Percentiles rank a stretch among this genome's conserved stretches.
Evolutionary conservation across 345 rosid genomes (phyloP).

Genomic region (Gossypium turneri): DNA sequence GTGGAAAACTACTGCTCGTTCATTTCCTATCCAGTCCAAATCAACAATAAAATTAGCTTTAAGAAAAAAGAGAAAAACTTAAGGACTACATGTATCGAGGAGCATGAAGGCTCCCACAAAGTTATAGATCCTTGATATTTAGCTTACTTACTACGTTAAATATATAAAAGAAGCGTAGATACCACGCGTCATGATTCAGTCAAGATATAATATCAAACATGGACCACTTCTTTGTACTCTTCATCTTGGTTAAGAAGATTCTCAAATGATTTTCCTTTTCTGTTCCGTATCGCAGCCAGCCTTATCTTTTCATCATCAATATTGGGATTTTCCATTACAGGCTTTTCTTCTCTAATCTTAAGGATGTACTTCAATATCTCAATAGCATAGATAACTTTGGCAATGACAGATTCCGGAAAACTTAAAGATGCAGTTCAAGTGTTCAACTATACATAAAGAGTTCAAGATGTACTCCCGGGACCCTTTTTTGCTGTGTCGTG

Average conservation of each 20-base stretch:
- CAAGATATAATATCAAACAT: constrained; percentile 17
- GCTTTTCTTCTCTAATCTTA: constrained; percentile 51
- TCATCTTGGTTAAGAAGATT: constrained; percentile 31
- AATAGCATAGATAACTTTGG: constrained; percentile 23
- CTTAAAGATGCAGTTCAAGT: not conserved
- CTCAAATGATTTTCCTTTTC: constrained; percentile 46
- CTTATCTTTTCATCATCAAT: constrained; percentile 49
- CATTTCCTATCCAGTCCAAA: not conserved
- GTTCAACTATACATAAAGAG: not conserved
- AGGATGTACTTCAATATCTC: constrained; percentile 53
- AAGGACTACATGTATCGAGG: not conserved
- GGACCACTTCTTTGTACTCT: constrained; percentile 17
- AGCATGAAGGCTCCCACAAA: not conserved
- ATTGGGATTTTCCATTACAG: constrained; percentile 49
- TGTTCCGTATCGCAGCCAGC: constrained; percentile 47
- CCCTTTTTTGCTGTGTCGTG: not conserved
- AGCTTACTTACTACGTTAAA: not conserved
- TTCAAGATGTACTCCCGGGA: not conserved
- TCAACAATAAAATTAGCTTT: not conserved
- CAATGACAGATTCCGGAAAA: not conserved
- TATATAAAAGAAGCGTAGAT: not conserved
- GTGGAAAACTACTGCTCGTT: not conserved
- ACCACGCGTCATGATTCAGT: not conserved
- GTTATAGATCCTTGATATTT: not conserved
- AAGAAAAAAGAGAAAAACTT: not conserved